A percentile compares a stretch with the other conserved stretches of the same genome.
Conservation (phyloP, 306 rosid species). For the Carpinus fangiana region DNA sequence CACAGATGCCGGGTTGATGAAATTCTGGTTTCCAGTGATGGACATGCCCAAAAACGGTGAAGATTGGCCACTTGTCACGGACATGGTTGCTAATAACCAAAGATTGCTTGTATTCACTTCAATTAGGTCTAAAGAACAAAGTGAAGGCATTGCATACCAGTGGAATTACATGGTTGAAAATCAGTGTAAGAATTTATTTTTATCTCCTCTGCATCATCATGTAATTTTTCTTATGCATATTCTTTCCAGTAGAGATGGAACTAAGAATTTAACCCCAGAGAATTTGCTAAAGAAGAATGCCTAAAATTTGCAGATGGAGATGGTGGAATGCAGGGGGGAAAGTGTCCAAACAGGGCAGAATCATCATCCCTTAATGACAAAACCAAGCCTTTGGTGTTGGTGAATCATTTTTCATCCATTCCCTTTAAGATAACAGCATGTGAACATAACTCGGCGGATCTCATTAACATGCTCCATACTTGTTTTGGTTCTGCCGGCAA, state of each 20-base stretch:
- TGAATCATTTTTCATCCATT: conserved; percentile 58
- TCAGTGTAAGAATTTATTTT: conserved; percentile 51
- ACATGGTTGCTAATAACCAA: conserved; percentile 80
- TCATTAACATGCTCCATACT: conserved; percentile 58
- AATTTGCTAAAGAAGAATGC: too few relatives aligned
- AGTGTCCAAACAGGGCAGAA: conserved; percentile 72
- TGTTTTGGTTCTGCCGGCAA: conserved; percentile 67
- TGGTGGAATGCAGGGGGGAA: conserved; percentile 70
- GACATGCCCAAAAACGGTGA: conserved; percentile 71
- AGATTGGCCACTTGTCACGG: conserved; percentile 84
- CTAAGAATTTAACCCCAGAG: too few relatives aligned
- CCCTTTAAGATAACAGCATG: conserved; percentile 60
- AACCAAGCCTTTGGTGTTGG: conserved; percentile 69
- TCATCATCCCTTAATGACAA: conserved; percentile 66
- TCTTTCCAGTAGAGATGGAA: too few relatives aligned
- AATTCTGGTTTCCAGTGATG: conserved; percentile 74
- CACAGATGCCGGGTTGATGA: conserved; percentile 62
- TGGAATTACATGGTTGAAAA: conserved; percentile 94
- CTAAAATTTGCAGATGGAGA: conserved; percentile 65
- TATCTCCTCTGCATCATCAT: not conserved
- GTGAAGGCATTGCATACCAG: conserved; percentile 84
- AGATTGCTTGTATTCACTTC: conserved; percentile 80
- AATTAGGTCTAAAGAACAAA: conserved; percentile 49
- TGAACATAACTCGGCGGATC: conserved; percentile 48
- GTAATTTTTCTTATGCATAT: too few relatives aligned